Base-by-base conservation (phyloP, 176 grass and related monocot genomes). In the Melocanna baccifera region DNA sequence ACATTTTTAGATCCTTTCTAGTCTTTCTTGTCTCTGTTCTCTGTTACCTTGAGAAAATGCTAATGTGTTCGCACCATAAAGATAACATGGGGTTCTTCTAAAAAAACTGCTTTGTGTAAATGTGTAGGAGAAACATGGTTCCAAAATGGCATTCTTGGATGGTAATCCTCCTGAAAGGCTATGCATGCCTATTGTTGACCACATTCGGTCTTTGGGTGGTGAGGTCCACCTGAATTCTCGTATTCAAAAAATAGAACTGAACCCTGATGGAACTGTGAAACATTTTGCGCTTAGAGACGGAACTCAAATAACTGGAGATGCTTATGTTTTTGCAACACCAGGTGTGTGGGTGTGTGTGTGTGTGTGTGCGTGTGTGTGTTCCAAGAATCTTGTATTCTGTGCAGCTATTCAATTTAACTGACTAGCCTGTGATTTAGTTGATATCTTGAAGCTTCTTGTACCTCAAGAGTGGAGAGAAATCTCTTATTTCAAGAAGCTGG, bases 81-180 rank as follows among this genome's bases (percentile, higher is more conserved):
- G 3, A 72, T 71, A 14, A 15, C 15, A 55, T 79, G 74, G 10
- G 10, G n/a, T 4, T 18, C 37, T 82, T 80, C 62, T 63, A 52
- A 47, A 73, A 45, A 26, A 46, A 70, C 9, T 80, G 65, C 51
- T 53, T 73, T 4, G 40, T 89, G 26, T 83, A 53, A 76, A 85
- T 87, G 29, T 65, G 79, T 89, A 98, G 92, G 95, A 98, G 89
- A 98, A 85, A 57, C 92, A 98, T 88, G 96, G 96, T 65, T 98
- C 96, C 13, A 95, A 98, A 87, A 95, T 94, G 91, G 96, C 96
- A 56, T 98, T 98, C 87, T 89, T 98, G 84, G 96, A 98, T 83
- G 96, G 96, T 52, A 98, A 95, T 67, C 96, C 93, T 47, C 93
- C 96, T 85, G 96, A 98, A 87, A 92, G 96, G 69, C 75, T 98